Base-by-base conservation (phyloP, 768 basidiomycete species). In the Trametes coccinea region DNA sequence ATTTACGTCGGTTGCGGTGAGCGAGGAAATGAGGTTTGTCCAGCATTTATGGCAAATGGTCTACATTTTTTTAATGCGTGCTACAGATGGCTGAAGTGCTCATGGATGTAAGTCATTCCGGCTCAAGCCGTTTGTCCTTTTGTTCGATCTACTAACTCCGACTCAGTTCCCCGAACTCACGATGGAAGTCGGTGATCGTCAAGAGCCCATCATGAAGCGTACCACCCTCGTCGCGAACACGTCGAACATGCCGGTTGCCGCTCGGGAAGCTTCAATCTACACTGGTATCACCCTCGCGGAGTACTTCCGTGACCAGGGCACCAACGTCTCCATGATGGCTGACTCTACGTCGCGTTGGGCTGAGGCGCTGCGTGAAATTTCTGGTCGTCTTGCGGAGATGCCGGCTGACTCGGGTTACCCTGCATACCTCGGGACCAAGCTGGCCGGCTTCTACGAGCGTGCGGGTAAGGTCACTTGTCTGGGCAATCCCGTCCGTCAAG, bases 191-290 rank as follows among this genome's bases (percentile, higher is more conserved):
- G 89, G 84, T 27, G 87, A 91, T 66, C 93, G 94, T 53, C 88
- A 95, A 83, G 97, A 99, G 75, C 97, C 97, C 37, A 98, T 99
- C 82, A 99, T 99, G 97, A 99, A 99, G 78, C 95, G 97, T 61
- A 99, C 97, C 0, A 93, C 95, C 13, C 86, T 99, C 27, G 95
- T 99, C 62, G 97, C 97, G 66, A 99, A 99, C 75, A 99, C 97
- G 2, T 99, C 97, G 51, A 98, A 98, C 80, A 99, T 99, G 97
- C 97, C 97, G 67, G 97, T 99, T 68, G 97, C 97, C 46, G 97
- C 97, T 46, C 93, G 97, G 66, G 97, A 99, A 77, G 97, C 97
- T 4, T 98, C 96, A 17, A 98, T 99, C 73, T 99, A 99, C 78
- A 99, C 97, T 55, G 97, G 97, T 69, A 98, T 98, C 77, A 98